Evolutionary conservation across 331 rosid species (phyloP), one percentile per base, ranked within the genome.

Genomic region (Pyrus hybrid): DNA sequence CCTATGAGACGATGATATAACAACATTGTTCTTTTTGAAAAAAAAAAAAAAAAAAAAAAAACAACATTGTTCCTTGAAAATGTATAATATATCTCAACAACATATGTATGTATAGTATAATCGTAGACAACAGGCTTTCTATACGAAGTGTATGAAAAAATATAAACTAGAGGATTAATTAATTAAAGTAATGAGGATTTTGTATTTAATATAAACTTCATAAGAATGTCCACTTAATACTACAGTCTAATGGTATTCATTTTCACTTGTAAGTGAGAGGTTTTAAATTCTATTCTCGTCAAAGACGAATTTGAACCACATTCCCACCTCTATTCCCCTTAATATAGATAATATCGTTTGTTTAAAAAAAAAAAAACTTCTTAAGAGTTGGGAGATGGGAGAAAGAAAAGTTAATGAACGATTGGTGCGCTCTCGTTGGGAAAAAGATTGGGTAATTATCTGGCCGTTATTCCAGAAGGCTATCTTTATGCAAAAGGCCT

Each of bases 261-360:
- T 1, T 35, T 35, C 0, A 35, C 0, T 35, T 35, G 41, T 0
- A 35, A 35, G 3, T 2, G 1, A 35, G 1, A 35, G 3, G 0
- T 35, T 0, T 35, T 35, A 35, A 0, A 0, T 35, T 35, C 41
- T 3, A 8, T 35, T 35, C 11, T 35, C 11, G 0, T 0, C 3
- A 35, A 35, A 35, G 0, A 0, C 0, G 12, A 35, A 35, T 35
- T 35, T 35, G 12, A 35, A 35, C 12, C 1, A 35, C 1, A 8
- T 35, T 35, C 0, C 0, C 43, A 35, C 0, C 3, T 35, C 0
- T 0, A 0, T 35, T 8, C 3, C 12, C 0, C 0, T 35, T 2
- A 35, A 2, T 35, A 0, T 35, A 35, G 11, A 8, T 35, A 35
- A 35, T 35, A 35, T 35, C 4, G 12, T 35, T 35, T 8, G 1